Evolutionary conservation across 495 filamentous ascomycete species (phyloP).

Genomic region (Trichoderma gamsii): DNA sequence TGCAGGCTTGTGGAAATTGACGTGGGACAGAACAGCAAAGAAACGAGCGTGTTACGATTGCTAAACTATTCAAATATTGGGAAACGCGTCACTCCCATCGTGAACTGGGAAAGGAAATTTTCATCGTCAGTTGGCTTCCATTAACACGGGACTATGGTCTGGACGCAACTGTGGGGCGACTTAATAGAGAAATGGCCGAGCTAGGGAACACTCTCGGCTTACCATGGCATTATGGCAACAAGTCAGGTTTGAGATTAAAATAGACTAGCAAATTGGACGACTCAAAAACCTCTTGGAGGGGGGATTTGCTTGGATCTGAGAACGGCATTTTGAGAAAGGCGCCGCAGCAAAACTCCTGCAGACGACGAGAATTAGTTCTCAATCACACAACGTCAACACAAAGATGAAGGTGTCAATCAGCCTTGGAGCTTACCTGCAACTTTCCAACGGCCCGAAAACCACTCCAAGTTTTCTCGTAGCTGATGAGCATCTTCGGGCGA

Average conservation of each 20-base stretch:
- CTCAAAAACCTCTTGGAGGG: background rate
- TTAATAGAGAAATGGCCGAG: too few species aligned
- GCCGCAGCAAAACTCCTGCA: background rate
- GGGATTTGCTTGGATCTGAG: background rate
- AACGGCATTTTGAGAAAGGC: background rate
- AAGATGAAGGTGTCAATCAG: background rate
- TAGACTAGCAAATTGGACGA: too few species aligned
- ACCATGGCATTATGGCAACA: too few species aligned
- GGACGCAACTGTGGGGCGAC: too few species aligned
- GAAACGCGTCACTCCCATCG: too few species aligned
- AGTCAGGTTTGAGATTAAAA: too few species aligned
- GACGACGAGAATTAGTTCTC: background rate
- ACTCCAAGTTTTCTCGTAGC: background rate
- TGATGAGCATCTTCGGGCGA: background rate
- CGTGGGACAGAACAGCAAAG: background rate
- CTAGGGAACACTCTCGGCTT: too few species aligned
- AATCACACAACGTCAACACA: background rate
- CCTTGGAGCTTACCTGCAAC: background rate
- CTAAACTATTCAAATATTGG: too few species aligned
- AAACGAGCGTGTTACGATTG: background rate
- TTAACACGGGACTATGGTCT: too few species aligned
- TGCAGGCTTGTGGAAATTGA: background rate
- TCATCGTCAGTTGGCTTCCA: too few species aligned
- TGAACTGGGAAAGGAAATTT: too few species aligned
- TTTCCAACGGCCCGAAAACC: background rate